Percentiles rank a stretch among this genome's conserved stretches.
Conservation (phyloP, 2,329 filamentous ascomycete genomes). For the Aspergillus jensenii region DNA sequence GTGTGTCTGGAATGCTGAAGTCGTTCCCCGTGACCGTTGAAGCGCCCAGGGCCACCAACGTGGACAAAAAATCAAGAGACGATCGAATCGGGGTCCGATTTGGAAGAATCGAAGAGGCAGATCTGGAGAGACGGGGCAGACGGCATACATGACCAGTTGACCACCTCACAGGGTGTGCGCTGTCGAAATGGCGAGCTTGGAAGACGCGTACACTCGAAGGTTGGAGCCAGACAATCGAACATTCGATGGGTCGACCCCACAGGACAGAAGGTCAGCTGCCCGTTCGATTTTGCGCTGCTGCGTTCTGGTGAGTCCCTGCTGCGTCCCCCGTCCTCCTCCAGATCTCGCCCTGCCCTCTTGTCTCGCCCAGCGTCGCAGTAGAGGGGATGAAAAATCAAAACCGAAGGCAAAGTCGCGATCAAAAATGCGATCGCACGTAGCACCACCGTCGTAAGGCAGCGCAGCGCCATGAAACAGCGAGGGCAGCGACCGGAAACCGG, state of each 20-base stretch:
- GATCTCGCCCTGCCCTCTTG: too few relatives aligned
- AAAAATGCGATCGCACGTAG: background rate
- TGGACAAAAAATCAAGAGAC: background rate
- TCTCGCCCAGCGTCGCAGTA: too few relatives aligned
- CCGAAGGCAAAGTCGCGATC: background rate
- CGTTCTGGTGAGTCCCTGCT: background rate
- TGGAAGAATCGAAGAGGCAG: background rate
- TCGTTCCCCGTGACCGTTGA: background rate
- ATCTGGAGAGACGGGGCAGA: background rate
- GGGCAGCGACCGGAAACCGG: background rate
- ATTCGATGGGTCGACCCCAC: conserved; percentile 21
- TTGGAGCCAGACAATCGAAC: conserved; percentile 13
- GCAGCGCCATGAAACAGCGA: background rate
- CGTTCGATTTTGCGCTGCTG: conserved; percentile 15
- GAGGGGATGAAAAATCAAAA: background rate
- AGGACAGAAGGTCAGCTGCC: conserved; percentile 18
- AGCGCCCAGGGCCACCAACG: background rate
- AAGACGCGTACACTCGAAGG: conserved; percentile 2
- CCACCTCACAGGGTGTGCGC: background rate
- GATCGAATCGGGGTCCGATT: background rate
- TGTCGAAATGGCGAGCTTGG: background rate
- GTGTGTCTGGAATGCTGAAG: background rate
- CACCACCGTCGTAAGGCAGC: background rate
- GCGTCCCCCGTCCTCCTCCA: too few relatives aligned
- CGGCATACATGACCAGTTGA: background rate